These are phyloP conservation scores for Epichloe amarillans DNA, from an alignment of 2,329 filamentous ascomycete genomes.

Conservation along the genomic window DNA sequence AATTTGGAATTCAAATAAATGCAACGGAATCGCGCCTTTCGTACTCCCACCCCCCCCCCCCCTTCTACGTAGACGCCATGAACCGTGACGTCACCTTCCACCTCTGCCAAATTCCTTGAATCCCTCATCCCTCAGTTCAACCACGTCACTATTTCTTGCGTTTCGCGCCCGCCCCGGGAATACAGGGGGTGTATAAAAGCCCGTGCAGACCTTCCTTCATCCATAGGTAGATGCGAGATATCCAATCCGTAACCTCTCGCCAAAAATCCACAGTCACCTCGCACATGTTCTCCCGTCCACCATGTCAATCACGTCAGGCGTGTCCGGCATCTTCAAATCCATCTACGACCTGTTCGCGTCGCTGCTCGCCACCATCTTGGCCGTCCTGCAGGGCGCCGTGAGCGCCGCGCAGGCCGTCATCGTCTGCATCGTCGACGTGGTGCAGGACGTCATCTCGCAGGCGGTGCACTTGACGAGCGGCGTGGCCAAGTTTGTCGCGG, in stretches of 20 bases:
- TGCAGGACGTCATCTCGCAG: constrained; percentile 22
- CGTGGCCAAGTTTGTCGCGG: constrained; percentile 24
- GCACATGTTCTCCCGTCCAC: not conserved
- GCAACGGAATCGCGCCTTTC: not conserved
- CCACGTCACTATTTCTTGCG: not conserved
- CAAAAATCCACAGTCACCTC: no score
- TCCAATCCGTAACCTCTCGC: no score
- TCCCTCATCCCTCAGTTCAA: not conserved
- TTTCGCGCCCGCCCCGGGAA: no score
- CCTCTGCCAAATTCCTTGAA: not conserved
- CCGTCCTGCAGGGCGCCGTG: constrained; percentile 21
- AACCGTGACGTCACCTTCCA: not conserved
- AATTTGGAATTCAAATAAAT: not conserved
- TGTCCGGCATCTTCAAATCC: constrained; percentile 26
- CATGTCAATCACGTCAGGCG: constrained; percentile 23
- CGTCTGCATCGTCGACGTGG: constrained; percentile 22
- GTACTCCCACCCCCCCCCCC: not conserved
- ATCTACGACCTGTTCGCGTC: constrained; percentile 28
- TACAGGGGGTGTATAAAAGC: no score
- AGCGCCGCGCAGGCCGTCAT: constrained; percentile 23
- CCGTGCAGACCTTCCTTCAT: no score
- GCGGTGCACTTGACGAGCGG: constrained; percentile 24
- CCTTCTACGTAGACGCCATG: not conserved
- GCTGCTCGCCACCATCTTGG: constrained; percentile 21
- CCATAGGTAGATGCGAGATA: no score